Evolutionary conservation across 2,329 filamentous ascomycete genomes (phyloP), one percentile per base, ranked within the genome.

Genomic region (Didymella sp.): DNA sequence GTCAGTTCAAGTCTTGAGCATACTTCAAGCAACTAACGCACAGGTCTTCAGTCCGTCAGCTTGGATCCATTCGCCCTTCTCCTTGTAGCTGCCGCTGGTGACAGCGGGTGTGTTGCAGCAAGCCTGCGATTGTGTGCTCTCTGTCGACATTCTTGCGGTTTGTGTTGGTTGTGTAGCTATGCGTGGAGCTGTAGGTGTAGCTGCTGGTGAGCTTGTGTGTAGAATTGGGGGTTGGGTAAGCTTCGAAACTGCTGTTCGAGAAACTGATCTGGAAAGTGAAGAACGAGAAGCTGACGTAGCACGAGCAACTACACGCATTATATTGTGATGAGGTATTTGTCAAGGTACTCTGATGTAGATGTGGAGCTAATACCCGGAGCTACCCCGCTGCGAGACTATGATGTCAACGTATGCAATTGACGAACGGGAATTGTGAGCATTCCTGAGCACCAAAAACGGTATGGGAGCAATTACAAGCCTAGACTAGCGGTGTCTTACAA

Each of bases 21-120:
- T n/a, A 12, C 6, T 6, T 17, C 6, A 15, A 5, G 42, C 9
- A 42, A 4, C 19, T 12, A 22, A 72, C 76, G 6, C 70, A 84
- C 81, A 88, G 4, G 85, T 88, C 76, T 87, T 87, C 76, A 87
- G 63, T 62, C 85, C 85, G 75, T 85, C 81, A 67, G 86, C 77
- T 54, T 80, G 82, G 65, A 81, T 85, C 69, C 82, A 88, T 64
- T 82, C 76, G 49, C 85, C 85, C 74, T 87, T 87, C 58, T 77
- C 74, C 64, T 82, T 73, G 74, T 87, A 87, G 66, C 76, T 79
- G 54, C 81, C 76, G 63, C 69, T 69, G 13, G 81, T 75, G 40
- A 82, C 77, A 6, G 80, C 79, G 12, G 82, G 81, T 17, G 82
- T 78, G 61, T 78, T 80, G 74, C 81, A 84, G 75, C 73, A 76